phyloP scores from a whole-genome alignment of 345 rosid genomes.

The Salix udensis region DNA sequence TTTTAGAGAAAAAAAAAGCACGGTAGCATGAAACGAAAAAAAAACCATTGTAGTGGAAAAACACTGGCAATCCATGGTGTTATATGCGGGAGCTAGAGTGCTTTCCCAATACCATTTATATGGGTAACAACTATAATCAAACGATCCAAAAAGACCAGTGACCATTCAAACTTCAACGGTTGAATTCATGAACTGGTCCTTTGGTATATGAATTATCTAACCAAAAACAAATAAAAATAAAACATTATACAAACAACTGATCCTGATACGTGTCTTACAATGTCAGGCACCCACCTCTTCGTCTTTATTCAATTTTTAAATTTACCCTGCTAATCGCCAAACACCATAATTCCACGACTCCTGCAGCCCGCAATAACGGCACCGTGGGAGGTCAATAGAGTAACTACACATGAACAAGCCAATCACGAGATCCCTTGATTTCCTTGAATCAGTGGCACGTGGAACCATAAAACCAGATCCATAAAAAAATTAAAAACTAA shows the following conservation, averaged over 20 bases:
- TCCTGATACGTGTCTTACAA: slow-evolving; percentile 9
- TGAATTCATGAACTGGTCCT: too few species aligned
- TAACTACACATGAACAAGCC: background rate
- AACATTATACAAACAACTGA: background rate
- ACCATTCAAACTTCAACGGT: background rate
- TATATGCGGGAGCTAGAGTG: too few species aligned
- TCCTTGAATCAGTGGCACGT: background rate
- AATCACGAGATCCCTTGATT: background rate
- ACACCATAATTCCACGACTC: background rate
- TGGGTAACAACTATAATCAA: background rate
- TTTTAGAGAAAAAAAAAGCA: too few species aligned
- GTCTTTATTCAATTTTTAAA: slow-evolving; percentile 9
- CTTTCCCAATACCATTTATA: too few species aligned
- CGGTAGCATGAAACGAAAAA: too few species aligned
- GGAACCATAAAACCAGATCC: background rate
- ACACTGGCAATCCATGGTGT: too few species aligned
- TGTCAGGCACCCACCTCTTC: background rate
- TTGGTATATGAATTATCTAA: background rate
- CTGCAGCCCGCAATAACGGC: background rate
- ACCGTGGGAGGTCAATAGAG: background rate
- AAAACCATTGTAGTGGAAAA: too few species aligned
- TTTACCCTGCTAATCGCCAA: background rate
- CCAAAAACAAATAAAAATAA: background rate
- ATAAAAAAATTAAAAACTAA: background rate
- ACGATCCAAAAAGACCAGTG: background rate